Evolutionary conservation across 2,329 filamentous ascomycete species (phyloP).

Genomic region (Penicillium sp.): DNA sequence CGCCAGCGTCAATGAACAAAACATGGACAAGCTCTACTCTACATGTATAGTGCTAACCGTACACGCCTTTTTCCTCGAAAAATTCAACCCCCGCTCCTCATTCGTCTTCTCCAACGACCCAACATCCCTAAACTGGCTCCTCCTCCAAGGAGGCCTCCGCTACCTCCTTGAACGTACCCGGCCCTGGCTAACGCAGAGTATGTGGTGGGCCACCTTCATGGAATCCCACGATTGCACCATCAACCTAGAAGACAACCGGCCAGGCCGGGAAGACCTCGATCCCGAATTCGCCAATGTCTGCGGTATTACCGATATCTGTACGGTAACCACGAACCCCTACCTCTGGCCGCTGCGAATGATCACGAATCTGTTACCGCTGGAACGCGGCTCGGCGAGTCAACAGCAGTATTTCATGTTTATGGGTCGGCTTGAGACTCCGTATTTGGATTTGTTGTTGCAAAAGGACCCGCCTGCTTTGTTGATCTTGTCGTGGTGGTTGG

Average conservation of each 20-base stretch:
- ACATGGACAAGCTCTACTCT: slow-evolving; percentile 38
- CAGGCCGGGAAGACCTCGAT: slow-evolving; percentile 27
- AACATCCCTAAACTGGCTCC: slow-evolving; percentile 33
- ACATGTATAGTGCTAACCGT: slow-evolving; percentile 36
- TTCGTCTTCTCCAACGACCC: slow-evolving; percentile 34
- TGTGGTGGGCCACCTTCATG: slow-evolving; percentile 33
- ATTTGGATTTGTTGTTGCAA: slow-evolving; percentile 23
- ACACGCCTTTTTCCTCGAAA: slow-evolving; percentile 30
- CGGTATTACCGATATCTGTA: slow-evolving; percentile 27
- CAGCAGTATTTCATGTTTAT: slow-evolving; percentile 30
- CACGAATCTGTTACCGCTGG: slow-evolving; percentile 27
- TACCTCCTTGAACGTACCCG: slow-evolving; percentile 25
- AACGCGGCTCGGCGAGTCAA: slow-evolving; percentile 21
- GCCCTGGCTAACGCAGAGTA: slow-evolving; percentile 28
- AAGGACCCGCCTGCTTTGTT: slow-evolving; percentile 33
- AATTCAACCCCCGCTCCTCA: slow-evolving; percentile 30
- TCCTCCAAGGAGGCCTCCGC: slow-evolving; percentile 32
- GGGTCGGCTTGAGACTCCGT: slow-evolving; percentile 30
- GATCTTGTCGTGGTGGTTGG: slow-evolving; percentile 35
- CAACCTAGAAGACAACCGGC: slow-evolving; percentile 26
- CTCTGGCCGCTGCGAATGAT: slow-evolving; percentile 36
- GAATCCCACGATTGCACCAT: slow-evolving; percentile 19
- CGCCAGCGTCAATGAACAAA: slow-evolving; percentile 21
- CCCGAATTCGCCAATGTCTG: slow-evolving; percentile 33
- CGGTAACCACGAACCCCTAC: slow-evolving; percentile 31